Evolutionary conservation across 352 stramenopile species (phyloP).

Genomic region (Globisporangium acanthophoron): DNA sequence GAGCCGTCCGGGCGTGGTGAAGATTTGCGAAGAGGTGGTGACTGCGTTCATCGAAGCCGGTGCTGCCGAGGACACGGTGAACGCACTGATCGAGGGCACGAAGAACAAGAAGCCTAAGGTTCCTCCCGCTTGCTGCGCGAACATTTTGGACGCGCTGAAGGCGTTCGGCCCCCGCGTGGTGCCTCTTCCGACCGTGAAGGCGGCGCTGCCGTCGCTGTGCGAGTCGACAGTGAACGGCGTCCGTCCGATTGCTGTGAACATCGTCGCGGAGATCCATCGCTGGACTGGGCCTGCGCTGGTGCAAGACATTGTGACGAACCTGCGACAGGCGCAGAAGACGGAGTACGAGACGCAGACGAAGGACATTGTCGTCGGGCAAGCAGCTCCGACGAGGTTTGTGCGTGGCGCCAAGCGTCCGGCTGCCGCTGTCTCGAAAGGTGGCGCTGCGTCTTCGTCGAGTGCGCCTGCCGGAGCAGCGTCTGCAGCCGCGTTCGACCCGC

Average conservation of each 20-base stretch:
- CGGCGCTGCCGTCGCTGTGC: slow-evolving; percentile 56
- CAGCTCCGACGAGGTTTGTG: slow-evolving; percentile 63
- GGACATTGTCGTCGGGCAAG: slow-evolving; percentile 60
- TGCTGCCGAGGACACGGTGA: slow-evolving; percentile 69
- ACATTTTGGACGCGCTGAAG: slow-evolving; percentile 66
- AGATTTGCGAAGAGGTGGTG: slow-evolving; percentile 76
- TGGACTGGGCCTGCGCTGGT: slow-evolving; percentile 74
- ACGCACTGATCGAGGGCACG: slow-evolving; percentile 71
- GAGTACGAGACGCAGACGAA: slow-evolving; percentile 79
- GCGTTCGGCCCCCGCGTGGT: slow-evolving; percentile 75
- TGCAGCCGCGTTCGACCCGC: slow-evolving; percentile 49
- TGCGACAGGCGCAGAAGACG: slow-evolving; percentile 78
- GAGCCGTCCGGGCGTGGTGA: slow-evolving; percentile 65
- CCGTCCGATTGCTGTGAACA: slow-evolving; percentile 68
- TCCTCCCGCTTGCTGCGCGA: slow-evolving; percentile 59
- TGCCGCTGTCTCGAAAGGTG: not conserved
- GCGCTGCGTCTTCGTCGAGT: slow-evolving; percentile 1
- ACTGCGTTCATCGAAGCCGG: slow-evolving; percentile 67
- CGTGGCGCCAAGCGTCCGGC: slow-evolving; percentile 43
- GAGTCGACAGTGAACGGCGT: slow-evolving; percentile 82
- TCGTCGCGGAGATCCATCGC: slow-evolving; percentile 76
- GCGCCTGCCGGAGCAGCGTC: slow-evolving; percentile 8
- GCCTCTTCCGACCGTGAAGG: slow-evolving; percentile 64
- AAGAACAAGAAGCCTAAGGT: slow-evolving; percentile 88
- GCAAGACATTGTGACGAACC: slow-evolving; percentile 72